Percentiles rank a stretch among this genome's conserved stretches.
These are phyloP conservation scores for Pseudognaphalium luteoalbum DNA, from an alignment of 129 eudicot genomes.

Conservation along the genomic window DNA sequence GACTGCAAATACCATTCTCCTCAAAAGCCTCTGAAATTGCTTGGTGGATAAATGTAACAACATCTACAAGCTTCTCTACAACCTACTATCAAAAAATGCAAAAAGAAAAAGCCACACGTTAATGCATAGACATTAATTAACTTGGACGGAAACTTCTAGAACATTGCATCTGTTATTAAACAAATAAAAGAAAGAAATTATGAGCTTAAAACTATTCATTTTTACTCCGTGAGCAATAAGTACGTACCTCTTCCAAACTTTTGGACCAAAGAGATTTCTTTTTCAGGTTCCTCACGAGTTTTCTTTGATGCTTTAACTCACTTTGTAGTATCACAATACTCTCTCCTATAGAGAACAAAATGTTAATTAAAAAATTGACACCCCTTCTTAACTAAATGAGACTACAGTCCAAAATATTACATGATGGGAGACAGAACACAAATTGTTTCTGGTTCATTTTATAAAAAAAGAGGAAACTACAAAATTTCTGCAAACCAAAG, in stretches of 20 bases:
- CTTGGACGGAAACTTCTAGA: neutral
- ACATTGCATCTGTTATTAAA: neutral
- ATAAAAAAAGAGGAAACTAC: neutral
- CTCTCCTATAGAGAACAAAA: slow-evolving; percentile 55
- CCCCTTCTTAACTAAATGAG: neutral
- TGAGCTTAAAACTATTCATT: neutral
- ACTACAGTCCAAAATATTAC: neutral
- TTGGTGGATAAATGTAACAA: slow-evolving; percentile 86
- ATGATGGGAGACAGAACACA: neutral
- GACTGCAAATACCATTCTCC: slow-evolving; percentile 50
- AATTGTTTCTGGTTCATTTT: neutral
- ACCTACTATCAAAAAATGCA: slow-evolving; percentile 50
- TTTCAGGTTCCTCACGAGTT: slow-evolving; percentile 80
- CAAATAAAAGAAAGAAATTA: neutral
- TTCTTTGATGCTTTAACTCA: slow-evolving; percentile 92
- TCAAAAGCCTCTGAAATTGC: slow-evolving; percentile 77
- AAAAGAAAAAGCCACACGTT: slow-evolving; percentile 2
- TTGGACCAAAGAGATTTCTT: slow-evolving; percentile 93
- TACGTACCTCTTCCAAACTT: slow-evolving; percentile 81
- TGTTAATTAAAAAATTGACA: slow-evolving; percentile 11
- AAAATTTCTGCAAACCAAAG: neutral
- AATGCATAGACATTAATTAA: neutral
- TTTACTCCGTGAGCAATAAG: neutral
- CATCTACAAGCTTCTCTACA: slow-evolving; percentile 96
- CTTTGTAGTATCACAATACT: slow-evolving; percentile 66